Base-by-base conservation (phyloP, 345 rosid genomes). In the Salix brachista region DNA sequence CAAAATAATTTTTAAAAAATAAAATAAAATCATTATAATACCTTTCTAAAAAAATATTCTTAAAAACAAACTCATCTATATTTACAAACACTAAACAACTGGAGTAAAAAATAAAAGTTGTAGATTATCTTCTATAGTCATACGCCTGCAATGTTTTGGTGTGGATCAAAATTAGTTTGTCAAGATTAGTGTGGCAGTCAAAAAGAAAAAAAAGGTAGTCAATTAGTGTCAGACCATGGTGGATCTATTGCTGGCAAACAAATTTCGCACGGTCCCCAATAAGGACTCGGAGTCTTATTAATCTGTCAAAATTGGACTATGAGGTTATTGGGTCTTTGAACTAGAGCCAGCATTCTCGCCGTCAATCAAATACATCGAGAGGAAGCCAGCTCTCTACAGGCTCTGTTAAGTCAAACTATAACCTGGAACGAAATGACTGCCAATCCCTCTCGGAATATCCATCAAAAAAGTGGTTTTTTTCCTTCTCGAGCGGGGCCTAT, bases 331-430 rank as follows among this genome's bases (percentile, higher is more conserved):
- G 60, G 58, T 11, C 19, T 8, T 65, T 30, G 58, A 52, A 52
- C 26, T 3, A 8, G 21, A 23, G 66, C 14, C 77, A 28, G 41
- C 69, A 74, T 28, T 74, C 42, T 8, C 76, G 69, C 76, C 76
- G 71, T n/a, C 50, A 75, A 54, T 48, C 52, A 67, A 75, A 75
- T 37, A 6, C 54, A 34, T 13, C 9, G n/a, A 75, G 66, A 75
- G 65, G 71, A n/a, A n/a, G 70, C 48, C 65, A 75, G 77, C 61
- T 65, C 56, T 73, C 3, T 13, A 41, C 6, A 12, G 28, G 64
- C 10, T 41, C 54, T 68, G 18, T 56, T 1, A 34, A 50, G 50
- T 75, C 65, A 48, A 50, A 58, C 26, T 58, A 4, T 23, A 23
- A 1, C 25, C 28, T 58, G 28, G 16, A 23, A 58, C 23, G 28